These are phyloP conservation scores for Candida oleophila DNA, from an alignment of 805 yeast genomes.

Conservation along the genomic window DNA sequence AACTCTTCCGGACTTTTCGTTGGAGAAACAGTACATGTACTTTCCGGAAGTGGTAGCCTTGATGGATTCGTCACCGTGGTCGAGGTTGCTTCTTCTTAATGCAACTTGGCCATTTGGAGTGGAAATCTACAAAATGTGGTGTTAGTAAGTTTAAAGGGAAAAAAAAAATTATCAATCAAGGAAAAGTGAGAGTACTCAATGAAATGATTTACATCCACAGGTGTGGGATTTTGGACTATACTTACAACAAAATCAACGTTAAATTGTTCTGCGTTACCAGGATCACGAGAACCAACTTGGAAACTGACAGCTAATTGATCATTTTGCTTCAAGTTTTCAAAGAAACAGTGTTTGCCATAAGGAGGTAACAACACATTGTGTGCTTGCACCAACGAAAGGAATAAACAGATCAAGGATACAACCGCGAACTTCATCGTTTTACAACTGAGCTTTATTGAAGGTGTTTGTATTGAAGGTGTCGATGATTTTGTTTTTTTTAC, in stretches of 20 bases:
- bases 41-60: slow-evolving; percentile 69
- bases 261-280: slow-evolving; percentile 63
- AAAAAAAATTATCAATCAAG: too few relatives aligned
- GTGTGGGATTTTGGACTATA: neutral
- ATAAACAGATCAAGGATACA: slow-evolving; percentile 10
- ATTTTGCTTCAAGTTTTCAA: slow-evolving; percentile 73
- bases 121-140: slow-evolving; percentile 18
- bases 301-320: slow-evolving; percentile 86
- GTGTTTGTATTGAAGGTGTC: neutral
- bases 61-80: slow-evolving; percentile 79
- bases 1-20: slow-evolving; percentile 67
- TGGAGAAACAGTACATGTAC: slow-evolving; percentile 86
- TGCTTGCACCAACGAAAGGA: slow-evolving; percentile 39
- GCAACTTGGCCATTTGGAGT: slow-evolving; percentile 49
- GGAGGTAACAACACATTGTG: slow-evolving; percentile 85
- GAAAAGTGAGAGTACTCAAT: too few relatives aligned
- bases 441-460: neutral
- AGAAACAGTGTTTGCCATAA: slow-evolving; percentile 84
- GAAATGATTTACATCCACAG: too few relatives aligned
- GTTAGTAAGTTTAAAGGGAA: neutral
- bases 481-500: neutral
- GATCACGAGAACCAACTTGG: slow-evolving; percentile 92
- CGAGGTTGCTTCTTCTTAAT: slow-evolving; percentile 50
- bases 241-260: slow-evolving; percentile 56
- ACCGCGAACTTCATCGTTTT: slow-evolving; percentile 13